A percentile compares a stretch with the other conserved stretches of the same genome.
These are phyloP conservation scores for Puccinia brachypodii DNA, from an alignment of 1,284 basidiomycete genomes.

Conservation along the genomic window DNA sequence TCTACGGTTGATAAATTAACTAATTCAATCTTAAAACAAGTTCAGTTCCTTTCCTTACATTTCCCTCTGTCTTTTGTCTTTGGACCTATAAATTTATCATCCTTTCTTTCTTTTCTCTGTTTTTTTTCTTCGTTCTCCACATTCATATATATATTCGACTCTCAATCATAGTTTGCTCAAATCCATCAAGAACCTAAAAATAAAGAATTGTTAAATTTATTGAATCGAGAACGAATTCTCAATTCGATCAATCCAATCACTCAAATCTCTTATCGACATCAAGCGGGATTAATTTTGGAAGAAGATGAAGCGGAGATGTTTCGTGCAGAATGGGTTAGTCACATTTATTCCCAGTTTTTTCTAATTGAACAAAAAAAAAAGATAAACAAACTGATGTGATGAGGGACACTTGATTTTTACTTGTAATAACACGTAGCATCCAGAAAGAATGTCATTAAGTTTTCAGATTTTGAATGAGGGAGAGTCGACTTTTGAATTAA, in stretches of 20 bases:
- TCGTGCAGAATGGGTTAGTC: constrained; percentile 47
- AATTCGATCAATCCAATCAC: neutral
- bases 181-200: constrained; percentile 44
- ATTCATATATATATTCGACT: no score
- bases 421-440: constrained; percentile 9
- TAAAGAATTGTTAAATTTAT: constrained; percentile 31
- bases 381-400: neutral
- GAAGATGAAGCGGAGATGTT: constrained; percentile 39
- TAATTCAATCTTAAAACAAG: constrained; percentile 45
- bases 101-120: neutral
- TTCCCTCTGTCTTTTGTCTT: neutral
- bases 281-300: constrained; percentile 27
- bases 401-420: neutral
- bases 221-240: constrained; percentile 29
- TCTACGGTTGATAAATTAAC: constrained; percentile 43
- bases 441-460: constrained; percentile 42
- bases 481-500: constrained; percentile 39
- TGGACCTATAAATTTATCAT: neutral
- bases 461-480: constrained; percentile 28
- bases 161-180: constrained; percentile 30
- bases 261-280: constrained; percentile 42
- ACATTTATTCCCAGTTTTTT: neutral
- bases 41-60: neutral
- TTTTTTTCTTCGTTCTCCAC: neutral
- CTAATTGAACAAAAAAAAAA: neutral